Evolutionary conservation across 305 asterid genomes (phyloP).

Genomic region (Solanum hybrid): DNA sequence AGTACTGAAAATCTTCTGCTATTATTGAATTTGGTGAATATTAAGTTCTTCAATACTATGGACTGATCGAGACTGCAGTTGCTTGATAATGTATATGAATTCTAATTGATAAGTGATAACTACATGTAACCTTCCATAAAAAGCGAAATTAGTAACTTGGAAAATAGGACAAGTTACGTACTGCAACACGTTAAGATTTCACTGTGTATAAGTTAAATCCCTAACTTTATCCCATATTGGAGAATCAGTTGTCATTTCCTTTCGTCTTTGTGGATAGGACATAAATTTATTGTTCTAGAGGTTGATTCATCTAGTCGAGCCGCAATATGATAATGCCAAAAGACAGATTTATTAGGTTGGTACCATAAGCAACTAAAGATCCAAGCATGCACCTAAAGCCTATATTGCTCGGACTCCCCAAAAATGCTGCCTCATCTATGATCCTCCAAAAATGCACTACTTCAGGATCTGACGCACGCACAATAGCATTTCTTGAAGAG

Average conservation of each 20-base stretch:
- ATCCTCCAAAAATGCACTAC: neutral
- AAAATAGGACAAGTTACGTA: neutral
- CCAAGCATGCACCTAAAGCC: neutral
- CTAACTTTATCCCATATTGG: neutral
- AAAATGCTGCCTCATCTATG: neutral
- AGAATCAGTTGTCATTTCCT: neutral
- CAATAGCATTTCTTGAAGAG: neutral
- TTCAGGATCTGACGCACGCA: neutral
- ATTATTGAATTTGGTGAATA: neutral
- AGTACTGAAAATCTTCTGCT: neutral
- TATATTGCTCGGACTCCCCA: neutral
- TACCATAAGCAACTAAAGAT: neutral
- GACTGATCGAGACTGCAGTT: neutral
- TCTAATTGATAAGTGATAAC: neutral
- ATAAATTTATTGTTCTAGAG: neutral
- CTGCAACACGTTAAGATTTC: neutral
- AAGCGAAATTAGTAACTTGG: neutral
- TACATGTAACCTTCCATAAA: neutral
- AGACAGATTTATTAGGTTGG: neutral
- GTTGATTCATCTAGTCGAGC: neutral
- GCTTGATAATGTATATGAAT: neutral
- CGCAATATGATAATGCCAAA: neutral
- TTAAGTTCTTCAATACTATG: neutral
- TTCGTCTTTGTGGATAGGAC: neutral
- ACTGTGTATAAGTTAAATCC: neutral